Percentiles rank a stretch among this genome's conserved stretches.
These are phyloP conservation scores for Protea cynaroides DNA, from an alignment of 164 flowering plant genomes.

Conservation along the genomic window DNA sequence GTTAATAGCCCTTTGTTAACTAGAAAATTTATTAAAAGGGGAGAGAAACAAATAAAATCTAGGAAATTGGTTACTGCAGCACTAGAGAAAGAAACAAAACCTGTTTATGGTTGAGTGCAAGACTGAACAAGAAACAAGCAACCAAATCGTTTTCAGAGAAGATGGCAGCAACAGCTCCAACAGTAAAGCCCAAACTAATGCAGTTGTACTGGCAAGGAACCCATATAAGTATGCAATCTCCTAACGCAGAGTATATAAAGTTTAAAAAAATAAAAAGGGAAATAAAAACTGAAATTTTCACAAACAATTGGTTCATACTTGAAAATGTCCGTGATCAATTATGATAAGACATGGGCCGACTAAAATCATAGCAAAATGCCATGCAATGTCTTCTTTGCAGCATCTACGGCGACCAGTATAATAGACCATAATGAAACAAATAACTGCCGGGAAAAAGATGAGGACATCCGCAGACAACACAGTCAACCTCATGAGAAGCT, in stretches of 20 bases:
- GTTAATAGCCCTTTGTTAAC: too few relatives aligned
- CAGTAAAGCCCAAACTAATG: conserved; percentile 86
- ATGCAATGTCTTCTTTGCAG: conserved; percentile 40
- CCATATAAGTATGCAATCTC: conserved; percentile 2
- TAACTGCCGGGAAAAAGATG: conserved; percentile 75
- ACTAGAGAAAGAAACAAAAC: conserved; percentile 20
- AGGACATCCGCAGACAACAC: conserved; percentile 73
- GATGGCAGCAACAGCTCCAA: conserved; percentile 84
- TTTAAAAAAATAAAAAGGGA: background rate
- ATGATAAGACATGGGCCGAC: conserved; percentile 74
- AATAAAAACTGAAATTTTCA: background rate
- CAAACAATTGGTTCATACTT: conserved; percentile 40
- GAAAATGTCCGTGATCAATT: conserved; percentile 98
- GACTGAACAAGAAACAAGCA: conserved; percentile 56
- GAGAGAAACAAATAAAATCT: background rate
- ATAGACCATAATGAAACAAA: conserved; percentile 47
- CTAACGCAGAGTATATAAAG: background rate
- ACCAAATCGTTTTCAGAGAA: conserved; percentile 59
- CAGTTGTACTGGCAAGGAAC: conserved; percentile 71
- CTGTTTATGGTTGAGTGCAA: conserved; percentile 96
- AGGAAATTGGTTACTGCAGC: background rate
- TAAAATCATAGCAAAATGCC: conserved; percentile 70
- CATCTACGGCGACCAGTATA: conserved; percentile 13
- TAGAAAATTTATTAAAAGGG: too few relatives aligned
- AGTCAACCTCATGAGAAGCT: conserved; percentile 91